Percentiles rank a stretch among this genome's conserved stretches.
phyloP scores from a whole-genome alignment of 139 green algal species.

The Chlamydomonas schloesseri region DNA sequence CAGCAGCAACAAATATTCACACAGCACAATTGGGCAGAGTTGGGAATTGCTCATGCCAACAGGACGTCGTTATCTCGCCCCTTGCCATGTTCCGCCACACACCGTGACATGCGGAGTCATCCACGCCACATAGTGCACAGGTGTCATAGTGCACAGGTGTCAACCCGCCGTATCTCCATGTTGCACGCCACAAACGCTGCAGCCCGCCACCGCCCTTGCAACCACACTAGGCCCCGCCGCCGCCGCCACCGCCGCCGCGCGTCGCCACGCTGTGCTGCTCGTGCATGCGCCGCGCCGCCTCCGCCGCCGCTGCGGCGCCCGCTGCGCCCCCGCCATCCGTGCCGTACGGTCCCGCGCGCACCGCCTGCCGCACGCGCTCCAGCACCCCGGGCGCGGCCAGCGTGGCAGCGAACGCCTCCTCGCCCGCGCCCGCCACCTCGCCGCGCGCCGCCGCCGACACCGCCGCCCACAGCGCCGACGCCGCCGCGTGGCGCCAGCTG shows the following conservation, averaged over 20 bases:
- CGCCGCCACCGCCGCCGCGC: conserved; percentile 16
- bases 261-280: conserved; percentile 48
- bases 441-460: conserved; percentile 8
- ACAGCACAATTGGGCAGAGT: too few species aligned
- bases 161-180: too few species aligned
- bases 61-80: too few species aligned
- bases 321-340: background rate
- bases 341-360: conserved; percentile 50
- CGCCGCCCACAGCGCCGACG: conserved; percentile 39
- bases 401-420: background rate
- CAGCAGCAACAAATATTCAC: too few species aligned
- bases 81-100: too few species aligned
- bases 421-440: background rate
- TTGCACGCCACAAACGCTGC: too few species aligned
- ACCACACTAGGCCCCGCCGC: too few species aligned
- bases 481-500: conserved; percentile 38
- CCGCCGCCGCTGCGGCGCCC: conserved; percentile 1
- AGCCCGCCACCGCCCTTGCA: too few species aligned
- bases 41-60: too few species aligned
- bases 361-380: conserved; percentile 39
- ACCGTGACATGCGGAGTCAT: too few species aligned
- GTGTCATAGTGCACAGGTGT: too few species aligned
- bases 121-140: too few species aligned
- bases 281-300: conserved; percentile 13
- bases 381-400: conserved; percentile 24